Percentiles rank a stretch among this genome's conserved stretches.
These are phyloP conservation scores for Withania somnifera DNA, from an alignment of 305 asterid species.

Conservation along the genomic window DNA sequence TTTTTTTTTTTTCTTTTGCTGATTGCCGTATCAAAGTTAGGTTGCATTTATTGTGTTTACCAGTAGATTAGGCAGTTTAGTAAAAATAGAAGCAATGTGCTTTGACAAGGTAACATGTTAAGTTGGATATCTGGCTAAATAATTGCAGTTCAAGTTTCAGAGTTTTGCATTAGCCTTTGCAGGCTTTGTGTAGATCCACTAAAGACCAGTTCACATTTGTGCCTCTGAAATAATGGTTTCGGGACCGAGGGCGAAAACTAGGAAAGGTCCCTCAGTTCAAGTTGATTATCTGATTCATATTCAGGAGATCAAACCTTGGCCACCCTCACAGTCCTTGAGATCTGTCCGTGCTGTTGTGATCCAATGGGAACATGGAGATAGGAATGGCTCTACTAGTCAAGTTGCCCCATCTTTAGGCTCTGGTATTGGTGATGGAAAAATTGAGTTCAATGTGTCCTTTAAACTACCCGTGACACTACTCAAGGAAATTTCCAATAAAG, in stretches of 20 bases:
- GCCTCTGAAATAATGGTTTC: slow-evolving; percentile 36
- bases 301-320: slow-evolving; percentile 83
- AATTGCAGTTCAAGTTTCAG: not conserved
- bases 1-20: not conserved
- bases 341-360: slow-evolving; percentile 45
- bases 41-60: not conserved
- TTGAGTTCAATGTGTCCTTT: slow-evolving; percentile 50
- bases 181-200: not conserved
- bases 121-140: not conserved
- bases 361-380: slow-evolving; percentile 73
- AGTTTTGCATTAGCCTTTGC: not conserved
- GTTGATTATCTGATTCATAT: slow-evolving; percentile 50
- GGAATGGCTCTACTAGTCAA: slow-evolving; percentile 50
- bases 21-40: not conserved
- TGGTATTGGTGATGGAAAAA: slow-evolving; percentile 44
- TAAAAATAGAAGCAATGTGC: not conserved
- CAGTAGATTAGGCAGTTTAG: not conserved
- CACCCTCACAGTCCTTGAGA: slow-evolving; percentile 65
- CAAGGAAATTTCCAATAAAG: slow-evolving; percentile 39
- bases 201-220: not conserved
- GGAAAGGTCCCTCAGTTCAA: slow-evolving; percentile 44
- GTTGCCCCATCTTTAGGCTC: slow-evolving; percentile 52
- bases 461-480: slow-evolving; percentile 39
- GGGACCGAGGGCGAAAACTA: slow-evolving; percentile 43
- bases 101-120: not conserved